Conservation (phyloP, 1,139 yeast species). For the Hemisphaericaspora lyxosophila region DNA sequence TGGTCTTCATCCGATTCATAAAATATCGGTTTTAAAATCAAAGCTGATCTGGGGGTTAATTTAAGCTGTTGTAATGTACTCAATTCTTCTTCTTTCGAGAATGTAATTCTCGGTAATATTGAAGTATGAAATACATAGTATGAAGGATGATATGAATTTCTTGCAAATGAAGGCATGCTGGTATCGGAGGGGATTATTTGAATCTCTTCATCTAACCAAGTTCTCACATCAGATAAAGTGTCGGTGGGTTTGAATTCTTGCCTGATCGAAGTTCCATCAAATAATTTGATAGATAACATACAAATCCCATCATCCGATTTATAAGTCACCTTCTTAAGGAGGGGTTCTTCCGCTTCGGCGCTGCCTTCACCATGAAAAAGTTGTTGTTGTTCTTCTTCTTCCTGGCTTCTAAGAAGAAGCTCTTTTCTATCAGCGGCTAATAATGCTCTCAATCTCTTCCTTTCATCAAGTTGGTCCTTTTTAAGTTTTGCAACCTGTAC, state of each 20-base stretch:
- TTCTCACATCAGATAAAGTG: slow-evolving; percentile 54
- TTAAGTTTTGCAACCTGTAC: slow-evolving; percentile 38
- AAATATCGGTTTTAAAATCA: slow-evolving; percentile 59
- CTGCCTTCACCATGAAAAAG: neutral
- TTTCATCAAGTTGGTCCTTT: slow-evolving; percentile 45
- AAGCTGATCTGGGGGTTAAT: slow-evolving; percentile 64
- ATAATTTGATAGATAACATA: slow-evolving; percentile 48
- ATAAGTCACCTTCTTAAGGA: neutral
- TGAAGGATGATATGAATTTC: slow-evolving; percentile 32
- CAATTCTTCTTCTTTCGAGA: slow-evolving; percentile 53
- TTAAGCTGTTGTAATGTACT: slow-evolving; percentile 46
- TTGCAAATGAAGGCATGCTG: slow-evolving; percentile 40
- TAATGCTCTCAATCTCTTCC: slow-evolving; percentile 51
- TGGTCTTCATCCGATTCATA: slow-evolving; percentile 23
- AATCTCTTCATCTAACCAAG: slow-evolving; percentile 57
- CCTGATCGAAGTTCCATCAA: slow-evolving; percentile 54
- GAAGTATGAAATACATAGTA: slow-evolving; percentile 42
- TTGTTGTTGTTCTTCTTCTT: slow-evolving; percentile 6
- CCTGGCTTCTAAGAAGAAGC: slow-evolving; percentile 48
- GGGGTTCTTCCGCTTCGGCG: neutral
- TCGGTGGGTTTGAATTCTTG: slow-evolving; percentile 42
- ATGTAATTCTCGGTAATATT: slow-evolving; percentile 35
- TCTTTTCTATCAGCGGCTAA: slow-evolving; percentile 54
- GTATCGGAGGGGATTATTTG: slow-evolving; percentile 25
- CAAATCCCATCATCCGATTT: slow-evolving; percentile 23